Evolutionary conservation across 495 filamentous ascomycete genomes (phyloP).

Genomic region (Neurospora tetrasperma): DNA sequence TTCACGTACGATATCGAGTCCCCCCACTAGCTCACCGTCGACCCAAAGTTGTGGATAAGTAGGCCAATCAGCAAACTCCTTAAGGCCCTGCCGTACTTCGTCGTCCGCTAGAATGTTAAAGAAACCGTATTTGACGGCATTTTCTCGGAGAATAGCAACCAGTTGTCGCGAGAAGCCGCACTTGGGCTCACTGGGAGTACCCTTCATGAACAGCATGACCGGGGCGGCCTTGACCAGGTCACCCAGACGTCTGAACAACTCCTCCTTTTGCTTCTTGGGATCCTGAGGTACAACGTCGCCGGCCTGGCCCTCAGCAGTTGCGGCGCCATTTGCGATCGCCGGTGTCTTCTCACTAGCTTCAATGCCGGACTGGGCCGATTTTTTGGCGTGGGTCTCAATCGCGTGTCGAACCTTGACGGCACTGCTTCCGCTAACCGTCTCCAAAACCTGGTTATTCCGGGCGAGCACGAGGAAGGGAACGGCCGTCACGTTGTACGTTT

Average conservation of each 20-base stretch:
- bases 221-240: slow-evolving; percentile 87
- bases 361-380: slow-evolving; percentile 6
- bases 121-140: slow-evolving; percentile 90
- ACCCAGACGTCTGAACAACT: slow-evolving; percentile 61
- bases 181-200: slow-evolving; percentile 81
- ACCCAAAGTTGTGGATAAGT: slow-evolving; percentile 91
- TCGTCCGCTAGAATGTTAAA: slow-evolving; percentile 98
- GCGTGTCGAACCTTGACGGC: slow-evolving; percentile 67
- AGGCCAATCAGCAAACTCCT: slow-evolving; percentile 92
- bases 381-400: slow-evolving; percentile 67
- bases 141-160: slow-evolving; percentile 74
- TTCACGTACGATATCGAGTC: slow-evolving; percentile 83
- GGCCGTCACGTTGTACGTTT: slow-evolving; percentile 83
- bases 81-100: slow-evolving; percentile 90
- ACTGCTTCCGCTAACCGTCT: slow-evolving; percentile 80
- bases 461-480: slow-evolving; percentile 86
- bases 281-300: slow-evolving; percentile 25
- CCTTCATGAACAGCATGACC: slow-evolving; percentile 96
- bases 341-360: slow-evolving; percentile 10
- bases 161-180: slow-evolving; percentile 91
- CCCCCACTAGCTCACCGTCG: slow-evolving; percentile 74
- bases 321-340: slow-evolving; percentile 22
- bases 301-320: slow-evolving; percentile 8
- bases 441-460: slow-evolving; percentile 56
- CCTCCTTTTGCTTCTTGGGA: slow-evolving; percentile 59